Conservation (phyloP, 495 filamentous ascomycete genomes). For the Talaromyces adpressus region DNA sequence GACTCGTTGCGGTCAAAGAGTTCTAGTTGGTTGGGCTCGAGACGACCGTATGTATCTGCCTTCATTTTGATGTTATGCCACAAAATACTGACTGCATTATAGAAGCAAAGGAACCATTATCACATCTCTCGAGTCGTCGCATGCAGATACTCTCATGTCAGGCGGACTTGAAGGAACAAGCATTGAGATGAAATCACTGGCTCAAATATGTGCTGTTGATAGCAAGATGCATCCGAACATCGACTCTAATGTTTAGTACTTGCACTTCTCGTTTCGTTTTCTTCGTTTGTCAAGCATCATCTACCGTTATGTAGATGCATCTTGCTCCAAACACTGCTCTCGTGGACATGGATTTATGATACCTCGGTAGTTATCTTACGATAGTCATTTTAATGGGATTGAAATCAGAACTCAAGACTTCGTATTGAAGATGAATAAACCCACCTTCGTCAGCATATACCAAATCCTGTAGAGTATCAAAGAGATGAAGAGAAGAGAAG, state of each 20-base stretch:
- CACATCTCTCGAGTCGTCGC: neutral
- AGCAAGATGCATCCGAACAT: neutral
- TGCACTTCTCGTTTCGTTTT: neutral
- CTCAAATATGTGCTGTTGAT: neutral
- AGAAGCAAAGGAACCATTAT: neutral
- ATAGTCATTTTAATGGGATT: neutral
- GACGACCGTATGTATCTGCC: neutral
- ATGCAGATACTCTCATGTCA: constrained; percentile 2
- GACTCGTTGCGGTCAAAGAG: neutral
- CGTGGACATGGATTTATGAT: neutral
- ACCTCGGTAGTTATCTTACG: neutral
- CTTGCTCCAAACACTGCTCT: too few species aligned
- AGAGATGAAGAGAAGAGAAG: neutral
- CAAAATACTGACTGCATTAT: neutral
- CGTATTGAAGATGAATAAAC: too few species aligned
- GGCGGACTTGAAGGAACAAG: neutral
- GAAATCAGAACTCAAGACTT: neutral
- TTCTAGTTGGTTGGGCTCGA: neutral
- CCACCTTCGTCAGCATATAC: neutral
- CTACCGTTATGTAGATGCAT: neutral
- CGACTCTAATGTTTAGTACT: neutral
- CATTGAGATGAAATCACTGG: neutral
- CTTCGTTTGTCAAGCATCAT: neutral
- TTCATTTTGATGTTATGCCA: neutral
- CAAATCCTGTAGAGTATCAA: neutral